These are phyloP conservation scores for Vigna unguiculata DNA, from an alignment of 306 rosid species.

Conservation along the genomic window DNA sequence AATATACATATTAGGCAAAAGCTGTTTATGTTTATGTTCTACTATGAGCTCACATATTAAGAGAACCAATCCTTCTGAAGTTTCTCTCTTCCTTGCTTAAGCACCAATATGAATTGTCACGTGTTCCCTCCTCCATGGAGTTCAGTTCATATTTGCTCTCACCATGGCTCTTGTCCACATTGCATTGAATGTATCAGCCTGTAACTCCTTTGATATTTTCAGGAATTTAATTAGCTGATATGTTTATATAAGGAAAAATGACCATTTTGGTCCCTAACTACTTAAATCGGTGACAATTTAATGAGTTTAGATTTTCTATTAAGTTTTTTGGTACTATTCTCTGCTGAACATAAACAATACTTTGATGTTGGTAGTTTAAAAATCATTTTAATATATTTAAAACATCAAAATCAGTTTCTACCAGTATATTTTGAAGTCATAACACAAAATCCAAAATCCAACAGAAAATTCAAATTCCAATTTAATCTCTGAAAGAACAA, in stretches of 20 bases:
- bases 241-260: neutral
- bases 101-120: constrained; percentile 14
- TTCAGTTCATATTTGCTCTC: neutral
- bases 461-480: no score
- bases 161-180: constrained; percentile 23
- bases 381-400: no score
- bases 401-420: no score
- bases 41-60: constrained; percentile 17
- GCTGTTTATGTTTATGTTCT: neutral
- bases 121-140: neutral
- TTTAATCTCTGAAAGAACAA: no score
- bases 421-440: no score
- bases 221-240: constrained; percentile 18
- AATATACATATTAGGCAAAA: constrained; percentile 26
- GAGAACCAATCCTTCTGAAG: constrained; percentile 20
- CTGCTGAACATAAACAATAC: no score
- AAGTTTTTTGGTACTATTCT: no score
- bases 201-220: constrained; percentile 21
- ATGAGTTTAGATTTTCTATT: no score
- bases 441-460: no score
- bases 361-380: no score
- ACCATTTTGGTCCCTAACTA: no score
- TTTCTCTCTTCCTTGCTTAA: constrained; percentile 30
- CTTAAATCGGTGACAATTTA: no score
- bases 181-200: constrained; percentile 17